These are phyloP conservation scores for Penicillium pancosmium DNA, from an alignment of 495 filamentous ascomycete species.

Conservation along the genomic window DNA sequence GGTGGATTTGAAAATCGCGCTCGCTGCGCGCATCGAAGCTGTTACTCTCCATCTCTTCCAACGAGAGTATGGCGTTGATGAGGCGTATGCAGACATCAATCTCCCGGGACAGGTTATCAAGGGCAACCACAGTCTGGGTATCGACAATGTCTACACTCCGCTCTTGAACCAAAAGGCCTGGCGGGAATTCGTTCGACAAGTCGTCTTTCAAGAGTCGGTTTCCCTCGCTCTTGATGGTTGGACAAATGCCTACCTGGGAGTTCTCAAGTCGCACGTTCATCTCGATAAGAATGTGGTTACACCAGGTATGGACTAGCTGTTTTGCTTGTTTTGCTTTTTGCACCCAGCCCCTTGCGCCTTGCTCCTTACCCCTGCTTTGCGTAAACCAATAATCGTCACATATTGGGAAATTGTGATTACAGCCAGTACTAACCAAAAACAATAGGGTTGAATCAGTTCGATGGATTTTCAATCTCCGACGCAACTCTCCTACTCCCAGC, in stretches of 20 bases:
- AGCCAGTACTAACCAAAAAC: slow-evolving; percentile 5
- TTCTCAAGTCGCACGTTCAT: slow-evolving; percentile 33
- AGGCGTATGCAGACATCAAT: slow-evolving; percentile 29
- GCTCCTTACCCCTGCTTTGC: slow-evolving; percentile 1
- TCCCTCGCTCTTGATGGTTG: slow-evolving; percentile 28
- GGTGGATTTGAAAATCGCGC: slow-evolving; percentile 34
- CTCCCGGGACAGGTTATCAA: slow-evolving; percentile 32
- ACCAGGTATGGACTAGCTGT: slow-evolving; percentile 24
- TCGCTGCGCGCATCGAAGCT: slow-evolving; percentile 39
- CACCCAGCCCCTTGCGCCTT: not conserved
- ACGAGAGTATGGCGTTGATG: slow-evolving; percentile 25
- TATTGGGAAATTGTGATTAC: not conserved
- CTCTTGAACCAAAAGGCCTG: slow-evolving; percentile 32
- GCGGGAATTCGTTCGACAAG: slow-evolving; percentile 32
- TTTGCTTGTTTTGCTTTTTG: not conserved
- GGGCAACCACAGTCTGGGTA: slow-evolving; percentile 38
- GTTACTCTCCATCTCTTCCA: slow-evolving; percentile 34
- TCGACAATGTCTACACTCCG: slow-evolving; percentile 26
- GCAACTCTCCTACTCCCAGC: slow-evolving; percentile 29
- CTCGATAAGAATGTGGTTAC: slow-evolving; percentile 38
- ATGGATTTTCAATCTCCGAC: slow-evolving; percentile 34
- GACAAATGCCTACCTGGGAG: slow-evolving; percentile 35
- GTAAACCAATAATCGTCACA: not conserved
- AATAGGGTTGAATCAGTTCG: slow-evolving; percentile 32
- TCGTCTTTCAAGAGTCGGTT: slow-evolving; percentile 31